phyloP scores from a whole-genome alignment of 768 basidiomycete genomes.

The Tricholoma sp. region DNA sequence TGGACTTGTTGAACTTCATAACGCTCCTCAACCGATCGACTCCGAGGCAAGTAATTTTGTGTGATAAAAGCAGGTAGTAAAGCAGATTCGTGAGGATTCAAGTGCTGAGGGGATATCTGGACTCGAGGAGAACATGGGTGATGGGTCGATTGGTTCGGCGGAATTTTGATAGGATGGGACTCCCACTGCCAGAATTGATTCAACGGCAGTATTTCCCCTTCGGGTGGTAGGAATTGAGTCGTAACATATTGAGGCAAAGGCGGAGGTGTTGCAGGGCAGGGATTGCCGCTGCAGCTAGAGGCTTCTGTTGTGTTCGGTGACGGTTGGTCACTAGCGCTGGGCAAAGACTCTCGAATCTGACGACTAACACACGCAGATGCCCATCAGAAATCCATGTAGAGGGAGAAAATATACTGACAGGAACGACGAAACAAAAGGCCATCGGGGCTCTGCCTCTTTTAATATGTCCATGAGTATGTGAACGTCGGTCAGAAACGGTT shows the following conservation, averaged over 20 bases:
- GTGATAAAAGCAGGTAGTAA: neutral
- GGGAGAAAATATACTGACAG: constrained; percentile 26
- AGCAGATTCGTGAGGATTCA: neutral
- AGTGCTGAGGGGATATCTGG: neutral
- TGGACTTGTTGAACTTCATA: neutral
- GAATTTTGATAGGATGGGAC: neutral
- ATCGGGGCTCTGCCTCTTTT: constrained; percentile 27
- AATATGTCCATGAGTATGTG: constrained; percentile 40
- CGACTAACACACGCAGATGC: constrained; percentile 4
- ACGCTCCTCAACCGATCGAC: neutral
- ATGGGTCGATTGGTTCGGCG: neutral
- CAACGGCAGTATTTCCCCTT: neutral
- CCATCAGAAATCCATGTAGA: neutral
- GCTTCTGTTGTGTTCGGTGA: neutral
- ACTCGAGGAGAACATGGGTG: neutral
- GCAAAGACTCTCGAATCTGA: constrained; percentile 8
- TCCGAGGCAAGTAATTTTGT: neutral
- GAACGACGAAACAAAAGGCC: constrained; percentile 27
- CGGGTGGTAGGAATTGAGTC: neutral
- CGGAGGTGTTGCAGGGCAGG: neutral
- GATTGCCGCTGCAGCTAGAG: neutral
- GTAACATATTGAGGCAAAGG: neutral
- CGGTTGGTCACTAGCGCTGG: neutral
- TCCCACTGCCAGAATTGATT: neutral
- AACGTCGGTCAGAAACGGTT: constrained; percentile 32